Evolutionary conservation across 2,329 filamentous ascomycete species (phyloP), one percentile per base, ranked within the genome.

Genomic region (Teratosphaeria destructans): DNA sequence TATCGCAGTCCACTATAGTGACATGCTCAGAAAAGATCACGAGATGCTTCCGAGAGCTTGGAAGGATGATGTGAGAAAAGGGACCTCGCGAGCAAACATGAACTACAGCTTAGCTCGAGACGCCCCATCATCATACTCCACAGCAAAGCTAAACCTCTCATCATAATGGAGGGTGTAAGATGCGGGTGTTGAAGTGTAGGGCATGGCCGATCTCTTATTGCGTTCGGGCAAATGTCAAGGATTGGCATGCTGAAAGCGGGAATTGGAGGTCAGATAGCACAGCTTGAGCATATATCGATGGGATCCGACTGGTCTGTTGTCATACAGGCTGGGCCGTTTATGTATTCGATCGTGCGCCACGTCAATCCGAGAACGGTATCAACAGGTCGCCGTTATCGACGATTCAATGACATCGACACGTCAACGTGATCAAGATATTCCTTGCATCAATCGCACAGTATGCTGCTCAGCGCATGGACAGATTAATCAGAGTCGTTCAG

Each of bases 81-180:
- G 29, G 4, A 3, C 23, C 23, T 32, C 29, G 29, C 29, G 29
- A 16, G 37, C 37, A 43, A 43, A n/a, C 16, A 4, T 2, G 14
- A 32, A 14, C 52, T 23, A 59, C 43, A 49, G 10, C n/a, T n/a
- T 26, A 23, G 43, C 43, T 23, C 19, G 16, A 16, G 5, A 16
- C 19, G 16, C n/a, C 3, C 5, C 43, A 49, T 49, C 43, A 16
- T 49, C 43, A 61, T 65, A 65, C 26, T 64, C 52, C 7, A 65
- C 55, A 27, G 52, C 62, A 39, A 61, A 61, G 34, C 58, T 64
- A 27, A 59, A 55, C 56, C 52, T 37, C n/a, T 56, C 43, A 58
- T 79, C 71, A 49, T 73, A 77, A 64, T 81, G 79, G 43, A n/a
- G 11, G 43, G n/a, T 5, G n/a, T n/a, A 23, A 1, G 16, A 6